phyloP scores from a whole-genome alignment of 768 basidiomycete species.

The Phanerochaete carnosa region DNA sequence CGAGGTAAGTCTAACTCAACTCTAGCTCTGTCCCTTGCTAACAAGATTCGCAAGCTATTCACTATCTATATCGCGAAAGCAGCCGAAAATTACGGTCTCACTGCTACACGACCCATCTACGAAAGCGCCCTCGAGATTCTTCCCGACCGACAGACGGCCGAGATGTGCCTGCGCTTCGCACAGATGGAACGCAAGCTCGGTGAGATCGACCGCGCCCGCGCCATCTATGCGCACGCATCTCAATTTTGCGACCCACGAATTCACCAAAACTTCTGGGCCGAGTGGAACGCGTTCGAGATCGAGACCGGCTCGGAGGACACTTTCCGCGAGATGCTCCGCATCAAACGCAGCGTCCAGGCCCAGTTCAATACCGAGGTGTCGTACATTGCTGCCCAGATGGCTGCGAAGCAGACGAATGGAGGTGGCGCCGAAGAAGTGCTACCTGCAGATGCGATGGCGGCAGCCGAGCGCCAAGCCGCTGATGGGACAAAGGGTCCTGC shows the following conservation, averaged over 20 bases:
- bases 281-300: constrained; percentile 98
- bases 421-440: constrained; percentile 27
- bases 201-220: constrained; percentile 96
- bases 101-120: constrained; percentile 95
- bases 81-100: constrained; percentile 91
- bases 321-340: constrained; percentile 91
- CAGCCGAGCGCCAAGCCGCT: constrained; percentile 62
- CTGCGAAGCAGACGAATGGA: constrained; percentile 43
- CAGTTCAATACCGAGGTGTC: constrained; percentile 98
- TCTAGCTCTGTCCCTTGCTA: not conserved
- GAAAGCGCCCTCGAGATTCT: constrained; percentile 91
- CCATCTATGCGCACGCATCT: constrained; percentile 95
- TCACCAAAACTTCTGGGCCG: constrained; percentile 89
- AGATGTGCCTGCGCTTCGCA: constrained; percentile 97
- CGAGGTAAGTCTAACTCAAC: constrained; percentile 54
- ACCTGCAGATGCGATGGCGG: constrained; percentile 81
- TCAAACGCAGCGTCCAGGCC: constrained; percentile 97
- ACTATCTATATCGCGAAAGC: constrained; percentile 98
- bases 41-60: constrained; percentile 65
- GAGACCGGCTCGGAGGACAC: constrained; percentile 99
- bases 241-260: constrained; percentile 98
- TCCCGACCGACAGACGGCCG: constrained; percentile 91
- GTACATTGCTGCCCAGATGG: constrained; percentile 88
- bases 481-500: constrained; percentile 52
- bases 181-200: constrained; percentile 95